Percentiles rank a stretch among this genome's conserved stretches.
Conservation (phyloP, 805 yeast species). For the Wickerhamomyces strasburgensis region DNA sequence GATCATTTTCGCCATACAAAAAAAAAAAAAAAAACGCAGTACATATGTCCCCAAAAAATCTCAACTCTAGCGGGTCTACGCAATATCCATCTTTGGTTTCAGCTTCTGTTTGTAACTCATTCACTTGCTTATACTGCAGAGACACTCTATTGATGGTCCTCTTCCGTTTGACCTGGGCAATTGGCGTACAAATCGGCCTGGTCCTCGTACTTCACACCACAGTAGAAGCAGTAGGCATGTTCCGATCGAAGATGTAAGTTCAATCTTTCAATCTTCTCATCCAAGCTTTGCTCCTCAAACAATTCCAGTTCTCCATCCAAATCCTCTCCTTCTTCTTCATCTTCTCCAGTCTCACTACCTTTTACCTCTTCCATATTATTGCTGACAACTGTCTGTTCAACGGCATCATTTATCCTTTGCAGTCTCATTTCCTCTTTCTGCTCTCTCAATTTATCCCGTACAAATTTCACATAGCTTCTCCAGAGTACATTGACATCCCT, state of each 20-base stretch:
- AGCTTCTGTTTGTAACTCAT: too few relatives aligned
- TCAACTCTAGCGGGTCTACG: too few relatives aligned
- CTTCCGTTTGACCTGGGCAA: constrained; percentile 47
- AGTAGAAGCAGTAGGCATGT: constrained; percentile 44
- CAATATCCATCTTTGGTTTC: too few relatives aligned
- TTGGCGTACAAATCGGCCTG: constrained; percentile 33
- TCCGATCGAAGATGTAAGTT: constrained; percentile 35
- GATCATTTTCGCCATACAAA: too few relatives aligned
- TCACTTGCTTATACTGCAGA: too few relatives aligned
- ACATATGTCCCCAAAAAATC: too few relatives aligned
- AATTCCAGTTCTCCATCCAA: constrained; percentile 30
- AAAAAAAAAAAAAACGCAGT: too few relatives aligned
- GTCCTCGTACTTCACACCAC: constrained; percentile 38
- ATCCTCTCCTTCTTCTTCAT: constrained; percentile 8
- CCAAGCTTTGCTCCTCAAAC: constrained; percentile 23
- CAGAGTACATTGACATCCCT: constrained; percentile 37
- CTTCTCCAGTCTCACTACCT: constrained; percentile 6
- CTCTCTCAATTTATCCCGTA: constrained; percentile 12
- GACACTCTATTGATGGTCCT: constrained; percentile 35
- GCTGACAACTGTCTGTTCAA: background rate
- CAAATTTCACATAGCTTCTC: constrained; percentile 30
- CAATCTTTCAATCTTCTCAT: constrained; percentile 30
- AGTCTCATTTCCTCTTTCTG: constrained; percentile 4
- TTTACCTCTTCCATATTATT: background rate
- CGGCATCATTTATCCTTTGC: constrained; percentile 7